These are phyloP conservation scores for Zizania latifolia DNA, from an alignment of 176 grass and related monocot species.

Conservation along the genomic window DNA sequence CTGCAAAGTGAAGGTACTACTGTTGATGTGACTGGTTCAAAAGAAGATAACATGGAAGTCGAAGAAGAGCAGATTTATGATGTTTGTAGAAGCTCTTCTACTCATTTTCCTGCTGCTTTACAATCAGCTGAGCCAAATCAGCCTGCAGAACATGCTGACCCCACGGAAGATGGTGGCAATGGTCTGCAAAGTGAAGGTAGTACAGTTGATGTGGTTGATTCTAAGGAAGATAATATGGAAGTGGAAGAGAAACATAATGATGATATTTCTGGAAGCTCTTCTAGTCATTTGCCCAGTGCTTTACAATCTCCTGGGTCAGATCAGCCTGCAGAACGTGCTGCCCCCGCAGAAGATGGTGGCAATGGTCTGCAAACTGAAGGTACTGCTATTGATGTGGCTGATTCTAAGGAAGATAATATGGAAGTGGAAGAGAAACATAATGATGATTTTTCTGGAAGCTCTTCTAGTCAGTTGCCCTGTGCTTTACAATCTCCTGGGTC, in stretches of 20 bases:
- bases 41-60: background rate
- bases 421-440: too few relatives aligned
- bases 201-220: background rate
- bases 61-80: background rate
- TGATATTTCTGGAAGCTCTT: background rate
- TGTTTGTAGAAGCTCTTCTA: too few relatives aligned
- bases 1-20: too few relatives aligned
- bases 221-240: background rate
- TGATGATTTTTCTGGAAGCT: background rate
- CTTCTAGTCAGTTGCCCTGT: conserved; percentile 12
- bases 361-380: background rate
- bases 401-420: too few relatives aligned
- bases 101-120: too few relatives aligned
- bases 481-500: conserved; percentile 9
- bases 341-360: background rate
- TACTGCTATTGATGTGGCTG: background rate
- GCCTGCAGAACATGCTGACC: background rate
- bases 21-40: too few relatives aligned
- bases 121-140: too few relatives aligned
- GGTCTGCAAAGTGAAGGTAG: background rate
- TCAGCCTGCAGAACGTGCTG: background rate
- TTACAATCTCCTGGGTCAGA: conserved; percentile 17
- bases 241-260: background rate
- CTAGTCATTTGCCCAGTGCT: conserved; percentile 15
- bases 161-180: background rate